phyloP scores from a whole-genome alignment of 768 basidiomycete genomes.

The Piloderma croceum region DNA sequence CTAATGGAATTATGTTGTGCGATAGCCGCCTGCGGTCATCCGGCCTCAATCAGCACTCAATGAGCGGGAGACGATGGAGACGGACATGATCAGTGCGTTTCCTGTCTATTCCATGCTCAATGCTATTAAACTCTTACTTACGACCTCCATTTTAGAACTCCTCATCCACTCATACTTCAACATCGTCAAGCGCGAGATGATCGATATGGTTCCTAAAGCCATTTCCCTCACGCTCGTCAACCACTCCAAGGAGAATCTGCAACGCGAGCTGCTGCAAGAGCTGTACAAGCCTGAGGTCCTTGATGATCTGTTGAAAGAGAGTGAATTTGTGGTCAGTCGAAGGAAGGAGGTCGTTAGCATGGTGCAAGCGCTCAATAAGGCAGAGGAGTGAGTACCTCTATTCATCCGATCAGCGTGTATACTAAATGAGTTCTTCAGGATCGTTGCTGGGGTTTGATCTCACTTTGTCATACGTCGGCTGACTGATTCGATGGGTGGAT shows the following conservation, averaged over 20 bases:
- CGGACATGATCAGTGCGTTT: slow-evolving; percentile 94
- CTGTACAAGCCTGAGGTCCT: slow-evolving; percentile 96
- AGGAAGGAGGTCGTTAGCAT: slow-evolving; percentile 93
- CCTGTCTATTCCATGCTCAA: not conserved
- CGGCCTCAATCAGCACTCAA: slow-evolving; percentile 86
- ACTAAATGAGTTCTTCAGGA: slow-evolving; percentile 30
- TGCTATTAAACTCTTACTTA: not conserved
- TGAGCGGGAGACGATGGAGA: slow-evolving; percentile 96
- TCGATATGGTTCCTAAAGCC: slow-evolving; percentile 98
- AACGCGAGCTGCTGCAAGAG: slow-evolving; percentile 90
- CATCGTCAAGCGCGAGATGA: slow-evolving; percentile 98
- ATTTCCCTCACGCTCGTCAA: slow-evolving; percentile 88
- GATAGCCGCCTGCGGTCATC: slow-evolving; percentile 79
- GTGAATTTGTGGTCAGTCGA: slow-evolving; percentile 80
- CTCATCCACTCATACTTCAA: slow-evolving; percentile 97
- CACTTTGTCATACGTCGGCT: slow-evolving; percentile 8
- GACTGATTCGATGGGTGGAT: not conserved
- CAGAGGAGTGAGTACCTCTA: slow-evolving; percentile 72
- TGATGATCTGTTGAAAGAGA: slow-evolving; percentile 92
- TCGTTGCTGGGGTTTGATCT: slow-evolving; percentile 53
- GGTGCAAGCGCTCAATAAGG: slow-evolving; percentile 93
- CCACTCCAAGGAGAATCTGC: slow-evolving; percentile 90
- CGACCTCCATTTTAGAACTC: slow-evolving; percentile 51
- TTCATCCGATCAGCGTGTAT: slow-evolving; percentile 11
- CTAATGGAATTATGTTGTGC: slow-evolving; percentile 34